These are phyloP conservation scores for Nicotiana otophora DNA, from an alignment of 257 asterid genomes.

Conservation along the genomic window DNA sequence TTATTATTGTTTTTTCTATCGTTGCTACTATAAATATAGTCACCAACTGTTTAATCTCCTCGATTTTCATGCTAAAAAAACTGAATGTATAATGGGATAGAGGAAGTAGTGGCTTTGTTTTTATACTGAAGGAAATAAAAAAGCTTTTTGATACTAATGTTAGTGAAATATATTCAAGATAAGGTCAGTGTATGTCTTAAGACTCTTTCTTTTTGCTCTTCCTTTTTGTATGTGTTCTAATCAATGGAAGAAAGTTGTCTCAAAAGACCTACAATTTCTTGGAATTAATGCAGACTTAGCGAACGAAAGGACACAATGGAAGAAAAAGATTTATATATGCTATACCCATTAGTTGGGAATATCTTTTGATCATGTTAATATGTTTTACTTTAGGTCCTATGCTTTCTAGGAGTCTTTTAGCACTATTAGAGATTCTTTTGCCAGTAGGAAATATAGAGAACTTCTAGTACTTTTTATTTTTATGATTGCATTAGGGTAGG, in stretches of 20 bases:
- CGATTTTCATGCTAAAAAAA: background rate
- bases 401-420: background rate
- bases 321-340: background rate
- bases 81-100: background rate
- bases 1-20: too few species aligned
- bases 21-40: background rate
- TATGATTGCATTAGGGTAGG: too few species aligned
- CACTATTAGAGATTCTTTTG: background rate
- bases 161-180: background rate
- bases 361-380: background rate
- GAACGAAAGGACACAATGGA: background rate
- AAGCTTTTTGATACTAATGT: background rate
- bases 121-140: background rate
- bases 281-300: background rate
- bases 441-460: background rate
- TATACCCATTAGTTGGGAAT: background rate
- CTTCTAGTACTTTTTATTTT: background rate
- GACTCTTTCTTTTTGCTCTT: too few species aligned
- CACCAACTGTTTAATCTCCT: background rate
- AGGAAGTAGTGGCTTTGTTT: background rate
- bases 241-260: background rate
- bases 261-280: background rate
- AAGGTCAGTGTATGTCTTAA: too few species aligned
- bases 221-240: too few species aligned
- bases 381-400: background rate